Evolutionary conservation across 805 yeast species (phyloP).

Genomic region (Metschnikowia sp.): DNA sequence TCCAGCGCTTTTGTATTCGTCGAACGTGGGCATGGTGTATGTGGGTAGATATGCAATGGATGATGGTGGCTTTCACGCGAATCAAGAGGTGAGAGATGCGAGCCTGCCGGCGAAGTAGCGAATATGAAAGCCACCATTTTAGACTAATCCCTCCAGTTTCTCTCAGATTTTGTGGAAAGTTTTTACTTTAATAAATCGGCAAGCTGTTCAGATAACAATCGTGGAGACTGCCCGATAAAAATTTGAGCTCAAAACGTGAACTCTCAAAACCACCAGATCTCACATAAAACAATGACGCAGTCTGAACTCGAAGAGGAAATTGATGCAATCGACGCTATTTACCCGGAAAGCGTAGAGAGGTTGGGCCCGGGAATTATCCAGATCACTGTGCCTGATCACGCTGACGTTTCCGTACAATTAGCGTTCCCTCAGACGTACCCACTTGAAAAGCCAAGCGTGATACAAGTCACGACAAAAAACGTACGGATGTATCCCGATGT

Average conservation of each 20-base stretch:
- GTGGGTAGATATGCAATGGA: background rate
- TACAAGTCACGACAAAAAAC: constrained; percentile 48
- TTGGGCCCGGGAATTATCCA: constrained; percentile 41
- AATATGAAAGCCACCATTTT: too few relatives aligned
- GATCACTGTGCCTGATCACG: constrained; percentile 60
- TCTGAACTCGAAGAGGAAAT: constrained; percentile 54
- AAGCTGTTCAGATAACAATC: too few relatives aligned
- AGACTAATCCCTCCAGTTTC: too few relatives aligned
- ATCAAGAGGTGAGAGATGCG: too few relatives aligned
- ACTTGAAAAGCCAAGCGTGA: constrained; percentile 52
- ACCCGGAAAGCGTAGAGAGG: constrained; percentile 55
- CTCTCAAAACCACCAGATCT: too few relatives aligned
- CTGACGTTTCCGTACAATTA: constrained; percentile 56
- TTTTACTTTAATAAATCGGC: too few relatives aligned
- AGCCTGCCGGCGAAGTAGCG: too few relatives aligned
- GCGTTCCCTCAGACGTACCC: constrained; percentile 77
- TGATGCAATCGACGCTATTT: constrained; percentile 82
- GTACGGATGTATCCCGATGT: constrained; percentile 37
- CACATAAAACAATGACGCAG: constrained; percentile 2
- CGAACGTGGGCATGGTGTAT: constrained; percentile 20
- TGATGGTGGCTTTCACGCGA: background rate
- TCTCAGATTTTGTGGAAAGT: too few relatives aligned
- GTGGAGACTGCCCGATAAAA: too few relatives aligned
- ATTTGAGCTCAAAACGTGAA: too few relatives aligned
- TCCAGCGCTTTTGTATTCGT: constrained; percentile 43